Percentiles rank a stretch among this genome's conserved stretches.
Evolutionary conservation across 768 basidiomycete species (phyloP).

Genomic region (Clathrus columnatus): DNA sequence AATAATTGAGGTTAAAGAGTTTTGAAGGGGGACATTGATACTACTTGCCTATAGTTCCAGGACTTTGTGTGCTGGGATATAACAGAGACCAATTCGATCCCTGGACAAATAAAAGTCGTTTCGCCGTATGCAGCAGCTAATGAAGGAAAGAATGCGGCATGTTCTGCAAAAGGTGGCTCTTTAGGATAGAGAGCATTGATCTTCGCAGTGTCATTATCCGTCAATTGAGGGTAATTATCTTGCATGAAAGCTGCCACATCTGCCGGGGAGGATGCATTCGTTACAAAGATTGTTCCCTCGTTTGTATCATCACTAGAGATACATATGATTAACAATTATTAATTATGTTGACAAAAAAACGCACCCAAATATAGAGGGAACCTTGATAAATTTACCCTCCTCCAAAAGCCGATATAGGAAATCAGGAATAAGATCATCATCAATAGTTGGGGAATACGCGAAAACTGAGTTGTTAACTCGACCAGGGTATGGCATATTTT

Average conservation of each 20-base stretch:
- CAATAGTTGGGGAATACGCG: constrained; percentile 27
- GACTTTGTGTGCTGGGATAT: constrained; percentile 4
- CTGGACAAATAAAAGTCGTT: constrained; percentile 4
- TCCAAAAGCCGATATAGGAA: constrained; percentile 5
- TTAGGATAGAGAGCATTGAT: constrained; percentile 1
- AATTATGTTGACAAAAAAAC: background rate
- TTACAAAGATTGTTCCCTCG: constrained; percentile 8
- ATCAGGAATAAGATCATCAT: constrained; percentile 16
- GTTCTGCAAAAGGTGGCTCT: background rate
- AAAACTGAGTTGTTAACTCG: constrained; percentile 20
- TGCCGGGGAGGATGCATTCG: constrained; percentile 4
- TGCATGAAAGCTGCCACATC: constrained; percentile 1
- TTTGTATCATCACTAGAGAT: constrained; percentile 9
- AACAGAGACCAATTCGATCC: background rate
- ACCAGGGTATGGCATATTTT: constrained; percentile 21
- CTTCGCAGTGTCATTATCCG: background rate
- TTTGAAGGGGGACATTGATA: background rate
- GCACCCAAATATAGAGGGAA: constrained; percentile 9
- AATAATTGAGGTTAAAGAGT: background rate
- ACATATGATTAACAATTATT: background rate
- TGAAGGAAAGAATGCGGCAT: constrained; percentile 7
- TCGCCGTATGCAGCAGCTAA: constrained; percentile 6
- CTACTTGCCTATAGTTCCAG: constrained; percentile 9
- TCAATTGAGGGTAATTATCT: constrained; percentile 7
- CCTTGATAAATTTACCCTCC: constrained; percentile 8